phyloP scores from a whole-genome alignment of 106 monocot species.

The Dioscorea zingiberensis region DNA sequence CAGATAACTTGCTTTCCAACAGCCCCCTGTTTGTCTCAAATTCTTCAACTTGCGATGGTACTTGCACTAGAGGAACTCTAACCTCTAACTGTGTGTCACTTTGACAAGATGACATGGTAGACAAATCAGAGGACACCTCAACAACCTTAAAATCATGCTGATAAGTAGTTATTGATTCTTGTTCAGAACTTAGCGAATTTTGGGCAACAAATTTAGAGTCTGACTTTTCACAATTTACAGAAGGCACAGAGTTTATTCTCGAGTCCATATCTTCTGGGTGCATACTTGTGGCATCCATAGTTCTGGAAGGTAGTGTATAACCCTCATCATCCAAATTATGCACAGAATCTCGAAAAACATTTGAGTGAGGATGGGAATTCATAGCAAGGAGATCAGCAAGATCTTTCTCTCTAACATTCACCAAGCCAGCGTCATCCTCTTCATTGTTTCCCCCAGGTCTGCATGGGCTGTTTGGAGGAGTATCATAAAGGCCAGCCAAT shows the following conservation, averaged over 20 bases:
- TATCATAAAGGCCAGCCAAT: conserved; percentile 80
- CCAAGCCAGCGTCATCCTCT: conserved; percentile 13
- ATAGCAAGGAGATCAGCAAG: conserved; percentile 8
- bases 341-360: conserved; percentile 18
- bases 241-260: conserved; percentile 12
- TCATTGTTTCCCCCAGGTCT: conserved; percentile 1
- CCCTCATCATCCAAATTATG: conserved; percentile 17
- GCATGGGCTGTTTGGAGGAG: conserved; percentile 73
- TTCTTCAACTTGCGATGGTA: conserved; percentile 8
- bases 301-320: conserved; percentile 1
- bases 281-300: neutral
- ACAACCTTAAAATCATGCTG: conserved; percentile 4
- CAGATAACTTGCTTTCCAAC: neutral
- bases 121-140: conserved; percentile 1
- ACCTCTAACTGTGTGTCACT: neutral
- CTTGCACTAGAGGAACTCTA: neutral
- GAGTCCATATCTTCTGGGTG: conserved; percentile 23
- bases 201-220: neutral
- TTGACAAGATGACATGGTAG: conserved; percentile 1
- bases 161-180: neutral
- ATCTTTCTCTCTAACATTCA: conserved; percentile 4
- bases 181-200: neutral
- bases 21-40: conserved; percentile 1
- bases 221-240: conserved; percentile 10
- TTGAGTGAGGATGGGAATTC: conserved; percentile 10